Conservation (phyloP, 257 asterid species). For the Anisodus tanguticus region DNA sequence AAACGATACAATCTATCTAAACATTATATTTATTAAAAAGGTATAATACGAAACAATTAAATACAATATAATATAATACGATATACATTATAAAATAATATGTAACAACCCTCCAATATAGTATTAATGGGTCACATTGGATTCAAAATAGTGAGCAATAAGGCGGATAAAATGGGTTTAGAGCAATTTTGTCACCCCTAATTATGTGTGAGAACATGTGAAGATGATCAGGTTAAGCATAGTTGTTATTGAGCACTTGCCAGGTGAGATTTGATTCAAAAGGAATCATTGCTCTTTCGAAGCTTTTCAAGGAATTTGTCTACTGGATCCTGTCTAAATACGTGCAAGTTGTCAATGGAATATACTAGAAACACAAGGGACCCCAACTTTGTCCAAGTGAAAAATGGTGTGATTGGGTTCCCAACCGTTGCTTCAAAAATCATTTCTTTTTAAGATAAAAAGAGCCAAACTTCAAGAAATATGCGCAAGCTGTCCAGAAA, state of each 20-base stretch:
- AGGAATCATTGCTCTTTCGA: background rate
- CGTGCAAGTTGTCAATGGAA: background rate
- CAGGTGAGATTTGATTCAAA: slow-evolving; percentile 17
- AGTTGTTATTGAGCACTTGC: background rate
- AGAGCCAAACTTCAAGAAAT: background rate
- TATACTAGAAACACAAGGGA: background rate
- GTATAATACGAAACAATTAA: no score
- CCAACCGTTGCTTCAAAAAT: background rate
- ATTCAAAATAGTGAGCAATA: no score
- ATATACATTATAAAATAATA: no score
- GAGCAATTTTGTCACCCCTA: no score
- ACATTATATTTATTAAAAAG: no score
- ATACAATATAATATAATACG: no score
- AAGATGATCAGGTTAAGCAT: background rate
- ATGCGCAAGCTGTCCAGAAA: background rate
- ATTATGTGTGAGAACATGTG: background rate
- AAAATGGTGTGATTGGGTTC: background rate
- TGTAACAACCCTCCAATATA: no score
- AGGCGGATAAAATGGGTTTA: no score
- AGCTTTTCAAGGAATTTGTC: background rate
- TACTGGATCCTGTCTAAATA: background rate
- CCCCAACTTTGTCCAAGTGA: background rate
- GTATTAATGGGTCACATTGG: no score
- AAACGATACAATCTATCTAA: no score
- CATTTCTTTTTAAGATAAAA: background rate